Conservation (phyloP, 2,329 filamentous ascomycete species). For the Camptophora hylomeconis region DNA sequence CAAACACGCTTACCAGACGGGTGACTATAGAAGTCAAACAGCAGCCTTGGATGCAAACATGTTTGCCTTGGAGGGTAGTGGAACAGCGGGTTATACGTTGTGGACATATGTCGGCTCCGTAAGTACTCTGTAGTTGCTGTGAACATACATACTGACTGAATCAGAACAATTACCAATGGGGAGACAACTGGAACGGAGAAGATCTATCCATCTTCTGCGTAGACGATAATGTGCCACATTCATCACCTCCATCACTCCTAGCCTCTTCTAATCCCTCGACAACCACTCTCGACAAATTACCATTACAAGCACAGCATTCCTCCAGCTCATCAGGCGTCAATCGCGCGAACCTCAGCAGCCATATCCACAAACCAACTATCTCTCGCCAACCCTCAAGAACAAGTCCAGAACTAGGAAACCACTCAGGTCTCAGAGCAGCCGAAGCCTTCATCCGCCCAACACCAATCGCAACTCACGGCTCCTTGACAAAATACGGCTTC, state of each 20-base stretch:
- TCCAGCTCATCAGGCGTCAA: slow-evolving; percentile 43
- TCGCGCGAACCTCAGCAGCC: slow-evolving; percentile 62
- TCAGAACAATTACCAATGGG: slow-evolving; percentile 74
- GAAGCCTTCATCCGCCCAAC: slow-evolving; percentile 86
- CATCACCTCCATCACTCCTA: slow-evolving; percentile 18
- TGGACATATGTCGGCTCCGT: slow-evolving; percentile 75
- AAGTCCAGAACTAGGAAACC: slow-evolving; percentile 45
- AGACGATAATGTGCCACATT: slow-evolving; percentile 55
- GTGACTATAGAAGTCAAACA: slow-evolving; percentile 85
- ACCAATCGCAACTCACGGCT: slow-evolving; percentile 62
- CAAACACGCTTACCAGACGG: slow-evolving; percentile 86
- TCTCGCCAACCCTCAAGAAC: slow-evolving; percentile 42
- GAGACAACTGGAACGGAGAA: slow-evolving; percentile 95
- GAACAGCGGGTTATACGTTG: slow-evolving; percentile 71
- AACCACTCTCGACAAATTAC: slow-evolving; percentile 32
- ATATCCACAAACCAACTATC: slow-evolving; percentile 45
- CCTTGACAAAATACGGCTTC: slow-evolving; percentile 60
- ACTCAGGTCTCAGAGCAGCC: slow-evolving; percentile 70
- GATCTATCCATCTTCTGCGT: slow-evolving; percentile 80
- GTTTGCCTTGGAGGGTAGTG: slow-evolving; percentile 74
- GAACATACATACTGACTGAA: slow-evolving; percentile 1
- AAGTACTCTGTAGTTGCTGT: slow-evolving; percentile 19
- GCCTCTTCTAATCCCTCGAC: slow-evolving; percentile 28
- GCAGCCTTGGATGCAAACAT: slow-evolving; percentile 93
- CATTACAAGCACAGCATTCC: slow-evolving; percentile 39